Base-by-base conservation (phyloP, 176 grass and related monocot species). In the Sorghum bicolor region DNA sequence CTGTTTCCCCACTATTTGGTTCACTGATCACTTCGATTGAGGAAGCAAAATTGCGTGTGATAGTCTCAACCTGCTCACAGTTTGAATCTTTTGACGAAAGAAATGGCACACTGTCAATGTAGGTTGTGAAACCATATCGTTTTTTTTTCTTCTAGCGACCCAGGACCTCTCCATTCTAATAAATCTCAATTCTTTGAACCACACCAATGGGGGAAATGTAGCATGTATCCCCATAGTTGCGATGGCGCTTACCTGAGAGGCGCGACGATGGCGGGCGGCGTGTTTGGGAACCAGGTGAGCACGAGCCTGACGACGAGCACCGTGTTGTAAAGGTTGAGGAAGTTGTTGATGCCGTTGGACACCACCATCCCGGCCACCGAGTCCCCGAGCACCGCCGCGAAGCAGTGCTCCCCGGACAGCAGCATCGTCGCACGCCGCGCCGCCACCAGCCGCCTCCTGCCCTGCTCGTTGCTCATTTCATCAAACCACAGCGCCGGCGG, bases 201-300 rank as follows among this genome's bases (percentile, higher is more conserved):
- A 5, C n/a, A 40, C 28, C 4, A 10, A 38, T 31, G 34, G 38
- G 38, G 7, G 15, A 48, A 16, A 52, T 28, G 15, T n/a, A 36
- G 4, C 37, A 61, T 26, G 25, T 2, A 24, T 5, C 1, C 14
- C 3, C 10, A 0, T 40, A 69, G 33, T n/a, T 41, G 47, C 17
- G 29, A 52, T 37, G 63, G 25, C 28, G 41, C 26, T 38, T 89
- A 95, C 96, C 96, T 98, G 63, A 98, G 93, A 31, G 96, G 96
- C 62, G 80, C 91, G 76, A 98, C 93, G 36, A 98, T 96, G 83
- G 82, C 93, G 1, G 93, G 93, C 26, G 96, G 96, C 41, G 96
- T 89, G 84, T 90, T 98, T 60, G 96, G 96, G 75, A 98, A 98
- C 96, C 96, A 98, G 62, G 96, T 98, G 75, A 98, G 93, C 53